Conservation (phyloP, 805 yeast species). For the Geotrichum ghanense region DNA sequence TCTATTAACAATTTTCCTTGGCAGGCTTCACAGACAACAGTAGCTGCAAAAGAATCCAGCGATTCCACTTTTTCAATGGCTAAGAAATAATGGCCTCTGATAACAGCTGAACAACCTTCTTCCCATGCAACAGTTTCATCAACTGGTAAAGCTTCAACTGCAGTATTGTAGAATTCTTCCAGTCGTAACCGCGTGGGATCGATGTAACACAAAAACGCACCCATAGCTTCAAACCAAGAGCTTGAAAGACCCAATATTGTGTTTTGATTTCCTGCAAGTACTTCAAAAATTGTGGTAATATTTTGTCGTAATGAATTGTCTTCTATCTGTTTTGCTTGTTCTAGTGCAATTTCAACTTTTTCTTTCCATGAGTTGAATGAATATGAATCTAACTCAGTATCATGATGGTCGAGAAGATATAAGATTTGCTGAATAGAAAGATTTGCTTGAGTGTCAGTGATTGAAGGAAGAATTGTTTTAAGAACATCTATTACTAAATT, state of each 20-base stretch:
- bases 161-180: conserved; percentile 18
- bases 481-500: conserved; percentile 12
- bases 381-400: conserved; percentile 7
- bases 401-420: neutral
- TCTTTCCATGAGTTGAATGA: conserved; percentile 21
- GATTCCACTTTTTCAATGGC: conserved; percentile 16
- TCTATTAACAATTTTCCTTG: conserved; percentile 19
- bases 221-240: conserved; percentile 25
- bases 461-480: conserved; percentile 7
- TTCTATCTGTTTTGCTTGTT: conserved; percentile 9
- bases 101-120: conserved; percentile 19
- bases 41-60: conserved; percentile 21
- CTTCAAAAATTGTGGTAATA: conserved; percentile 15
- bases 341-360: conserved; percentile 15
- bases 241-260: conserved; percentile 16
- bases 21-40: conserved; percentile 21
- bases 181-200: conserved; percentile 22
- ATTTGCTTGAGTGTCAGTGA: neutral
- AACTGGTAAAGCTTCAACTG: conserved; percentile 14
- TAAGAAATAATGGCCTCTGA: conserved; percentile 17
- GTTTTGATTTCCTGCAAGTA: conserved; percentile 21
- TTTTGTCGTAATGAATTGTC: conserved; percentile 13
- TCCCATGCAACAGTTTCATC: conserved; percentile 20
- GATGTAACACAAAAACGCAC: conserved; percentile 19
- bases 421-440: conserved; percentile 3